Conservation (phyloP, 495 filamentous ascomycete species). For the Glarea lozoyensis region DNA sequence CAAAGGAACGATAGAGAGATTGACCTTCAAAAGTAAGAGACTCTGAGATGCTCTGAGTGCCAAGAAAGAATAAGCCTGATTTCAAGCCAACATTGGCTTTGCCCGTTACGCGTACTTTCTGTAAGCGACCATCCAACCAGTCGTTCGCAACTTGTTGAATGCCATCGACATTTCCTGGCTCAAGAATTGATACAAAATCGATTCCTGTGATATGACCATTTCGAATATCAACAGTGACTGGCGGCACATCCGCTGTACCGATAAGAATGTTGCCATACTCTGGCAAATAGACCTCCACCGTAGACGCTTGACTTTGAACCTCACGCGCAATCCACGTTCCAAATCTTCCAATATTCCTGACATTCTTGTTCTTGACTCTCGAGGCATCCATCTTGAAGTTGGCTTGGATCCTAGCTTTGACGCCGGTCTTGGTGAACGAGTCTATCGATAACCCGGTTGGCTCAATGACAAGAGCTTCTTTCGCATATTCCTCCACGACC, state of each 20-base stretch:
- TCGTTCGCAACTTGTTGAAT: conserved; percentile 77
- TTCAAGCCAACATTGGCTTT: conserved; percentile 61
- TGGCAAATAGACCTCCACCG: conserved; percentile 71
- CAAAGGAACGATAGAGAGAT: conserved; percentile 49
- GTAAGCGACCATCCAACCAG: conserved; percentile 73
- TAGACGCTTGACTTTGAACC: conserved; percentile 58
- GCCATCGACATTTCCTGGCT: conserved; percentile 66
- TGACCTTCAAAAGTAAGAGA: conserved; percentile 73
- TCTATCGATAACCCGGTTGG: conserved; percentile 76
- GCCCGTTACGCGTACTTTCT: conserved; percentile 56
- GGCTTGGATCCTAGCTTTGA: conserved; percentile 69
- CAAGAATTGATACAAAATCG: conserved; percentile 68
- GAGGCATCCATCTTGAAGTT: conserved; percentile 69
- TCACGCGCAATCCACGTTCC: conserved; percentile 75
- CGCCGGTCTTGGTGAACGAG: conserved; percentile 66
- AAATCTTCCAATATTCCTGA: conserved; percentile 65
- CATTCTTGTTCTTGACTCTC: conserved; percentile 56
- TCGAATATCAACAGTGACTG: conserved; percentile 61
- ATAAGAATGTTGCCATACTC: conserved; percentile 73
- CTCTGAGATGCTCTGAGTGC: conserved; percentile 61
- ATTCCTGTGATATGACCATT: conserved; percentile 68
- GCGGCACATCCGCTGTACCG: conserved; percentile 66
- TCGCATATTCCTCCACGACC: conserved; percentile 73
- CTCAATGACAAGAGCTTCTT: conserved; percentile 71
- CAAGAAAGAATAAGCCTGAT: conserved; percentile 68